These are phyloP conservation scores for Neurospora sp. DNA, from an alignment of 495 filamentous ascomycete genomes.

Conservation along the genomic window DNA sequence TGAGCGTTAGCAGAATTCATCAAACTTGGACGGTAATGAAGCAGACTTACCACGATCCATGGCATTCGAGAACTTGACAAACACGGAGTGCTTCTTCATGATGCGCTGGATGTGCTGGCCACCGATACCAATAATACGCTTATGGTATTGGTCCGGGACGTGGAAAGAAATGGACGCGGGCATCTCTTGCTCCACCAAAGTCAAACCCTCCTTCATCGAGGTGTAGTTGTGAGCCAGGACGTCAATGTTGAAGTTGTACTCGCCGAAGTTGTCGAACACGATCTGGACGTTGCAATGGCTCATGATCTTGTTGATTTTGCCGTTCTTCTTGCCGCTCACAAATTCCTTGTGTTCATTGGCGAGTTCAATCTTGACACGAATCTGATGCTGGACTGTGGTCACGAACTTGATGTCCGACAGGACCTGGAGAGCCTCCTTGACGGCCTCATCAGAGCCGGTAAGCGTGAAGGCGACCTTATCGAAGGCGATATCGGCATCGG, in stretches of 20 bases:
- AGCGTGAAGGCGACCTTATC: conserved; percentile 90
- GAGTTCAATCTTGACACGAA: conserved; percentile 94
- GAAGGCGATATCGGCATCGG: conserved; percentile 87
- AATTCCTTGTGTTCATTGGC: conserved; percentile 99
- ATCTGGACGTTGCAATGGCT: conserved; percentile 97
- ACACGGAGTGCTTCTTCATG: conserved; percentile 99
- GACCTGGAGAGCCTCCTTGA: conserved; percentile 86
- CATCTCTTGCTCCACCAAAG: conserved; percentile 97
- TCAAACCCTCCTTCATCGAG: conserved; percentile 80
- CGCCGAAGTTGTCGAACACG: conserved; percentile 96
- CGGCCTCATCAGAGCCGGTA: conserved; percentile 88
- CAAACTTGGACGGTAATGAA: neutral
- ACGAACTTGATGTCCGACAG: conserved; percentile 88
- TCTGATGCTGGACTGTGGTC: conserved; percentile 76
- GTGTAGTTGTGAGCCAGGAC: conserved; percentile 87
- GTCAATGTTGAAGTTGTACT: conserved; percentile 99
- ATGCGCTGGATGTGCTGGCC: conserved; percentile 98
- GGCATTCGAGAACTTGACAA: conserved; percentile 98
- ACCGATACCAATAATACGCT: conserved; percentile 97
- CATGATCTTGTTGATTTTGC: conserved; percentile 99
- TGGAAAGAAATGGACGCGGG: conserved; percentile 98
- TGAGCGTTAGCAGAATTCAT: neutral
- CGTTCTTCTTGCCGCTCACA: conserved; percentile 98
- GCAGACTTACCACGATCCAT: conserved; percentile 67
- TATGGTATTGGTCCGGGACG: conserved; percentile 99